Base-by-base conservation (phyloP, 164 flowering plant genomes). In the Nymphaea thermarum region DNA sequence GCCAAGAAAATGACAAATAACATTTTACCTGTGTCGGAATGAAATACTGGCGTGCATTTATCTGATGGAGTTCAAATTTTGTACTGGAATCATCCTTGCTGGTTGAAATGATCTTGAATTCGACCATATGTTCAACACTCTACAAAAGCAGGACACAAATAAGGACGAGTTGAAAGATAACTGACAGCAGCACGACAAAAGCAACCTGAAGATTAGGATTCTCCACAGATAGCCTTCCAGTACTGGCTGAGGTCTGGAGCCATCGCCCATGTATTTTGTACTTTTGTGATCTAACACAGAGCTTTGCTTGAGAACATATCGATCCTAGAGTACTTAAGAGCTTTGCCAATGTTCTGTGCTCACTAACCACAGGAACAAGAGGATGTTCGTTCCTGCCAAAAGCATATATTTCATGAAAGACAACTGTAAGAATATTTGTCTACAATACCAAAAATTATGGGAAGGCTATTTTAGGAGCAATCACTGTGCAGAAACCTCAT, bases 191-290 rank as follows among this genome's bases (percentile, higher is more conserved):
- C 60, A 15, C 5, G 41, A 61, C 41, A 61, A 16, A 16, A 6
- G 15, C 5, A 66, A 95, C 99, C 94, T 95, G 99, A 75, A 95
- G 98, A 81, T 95, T 95, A 66, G 99, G 99, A 71, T 95, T 98
- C 81, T 95, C 99, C 90, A 95, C 87, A 47, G 99, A 87, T 70
- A 95, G 89, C 43, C 99, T 78, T 44, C 98, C 99, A 71, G 99
- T 95, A 64, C 96, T 91, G 45, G 99, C 90, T 16, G 99, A 90
- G 53, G 97, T 90, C 82, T 95, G 98, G 59, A 95, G 97, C 99
- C 98, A 95, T 75, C 84, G 96, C 60, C 98, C 98, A 79, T 89
- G 96, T 60, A 95, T 66, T 67, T 83, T 89, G 67, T 92, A 85
- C 71, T 70, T 90, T 69, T 92, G 94, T 44, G 87, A 82, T 73